Base-by-base conservation (phyloP, 805 yeast species). In the Wickerhamiella brachini region DNA sequence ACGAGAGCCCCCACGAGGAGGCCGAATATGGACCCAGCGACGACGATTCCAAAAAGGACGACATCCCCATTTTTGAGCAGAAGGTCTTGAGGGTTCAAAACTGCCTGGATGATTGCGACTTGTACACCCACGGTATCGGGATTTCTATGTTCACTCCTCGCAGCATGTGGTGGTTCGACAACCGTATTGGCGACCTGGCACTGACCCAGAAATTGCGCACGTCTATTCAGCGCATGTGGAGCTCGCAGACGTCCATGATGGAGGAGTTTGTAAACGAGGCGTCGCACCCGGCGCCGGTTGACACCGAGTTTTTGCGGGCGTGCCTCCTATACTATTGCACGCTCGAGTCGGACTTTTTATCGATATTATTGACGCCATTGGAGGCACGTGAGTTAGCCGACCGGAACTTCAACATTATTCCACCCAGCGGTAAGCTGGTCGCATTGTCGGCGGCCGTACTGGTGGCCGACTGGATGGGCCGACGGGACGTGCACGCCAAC, bases 61-160 rank as follows among this genome's bases (percentile, higher is more conserved):
- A 29, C 34, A 31, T 34, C 15, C 37, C 37, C 22, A 31, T 31
- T 15, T 29, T 21, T 22, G 48, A 50, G 9, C 34, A 37, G 5
- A 45, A 45, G 12, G 9, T 18, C 17, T 6, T 37, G 24, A 38
- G 12, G 3, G 38, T 9, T 55, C 53, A n/a, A 31, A 52, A 10
- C 45, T 50, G 21, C 12, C 17, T 18, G 2, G 58, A 56, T 37
- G 55, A 54, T 6, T 13, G 41, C 26, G 45, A 50, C 4, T 31
- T 49, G 17, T 55, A 55, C 48, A 47, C 58, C 20, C 56, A 56
- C 45, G 58, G 58, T 17, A 51, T 55, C 29, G 48, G 55, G 15
- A 47, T 41, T 1, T 20, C 52, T 2, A 47, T 56, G 47, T 44
- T 56, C 37, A 38, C 50, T 3, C 59, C 58, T 2, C 34, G 41